Evolutionary conservation across 306 rosid species (phyloP).

Genomic region (Sicyos edulis): DNA sequence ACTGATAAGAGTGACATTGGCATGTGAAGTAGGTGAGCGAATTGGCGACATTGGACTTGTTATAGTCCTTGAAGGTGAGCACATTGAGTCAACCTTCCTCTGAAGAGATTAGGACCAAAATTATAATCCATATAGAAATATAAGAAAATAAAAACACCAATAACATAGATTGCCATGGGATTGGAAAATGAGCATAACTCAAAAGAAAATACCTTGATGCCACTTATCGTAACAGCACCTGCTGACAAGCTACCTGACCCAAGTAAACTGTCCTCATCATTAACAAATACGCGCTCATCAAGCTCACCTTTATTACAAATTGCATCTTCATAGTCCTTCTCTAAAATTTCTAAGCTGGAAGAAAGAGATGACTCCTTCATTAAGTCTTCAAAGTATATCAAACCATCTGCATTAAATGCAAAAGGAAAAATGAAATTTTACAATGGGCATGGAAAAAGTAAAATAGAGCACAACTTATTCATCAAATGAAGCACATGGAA

Average conservation of each 20-base stretch:
- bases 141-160: background rate
- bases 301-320: constrained; percentile 60
- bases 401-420: constrained; percentile 55
- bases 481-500: constrained; percentile 19
- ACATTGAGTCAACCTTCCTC: constrained; percentile 71
- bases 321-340: constrained; percentile 67
- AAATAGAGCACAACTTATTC: constrained; percentile 9
- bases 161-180: background rate
- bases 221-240: constrained; percentile 44
- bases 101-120: constrained; percentile 19
- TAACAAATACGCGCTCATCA: constrained; percentile 84
- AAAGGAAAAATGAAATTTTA: constrained; percentile 11
- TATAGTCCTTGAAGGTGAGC: constrained; percentile 74
- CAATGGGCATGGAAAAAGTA: background rate
- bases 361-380: constrained; percentile 60
- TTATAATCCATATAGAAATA: background rate
- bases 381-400: constrained; percentile 71
- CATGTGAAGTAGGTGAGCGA: constrained; percentile 68
- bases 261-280: constrained; percentile 78
- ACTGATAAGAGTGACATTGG: constrained; percentile 43
- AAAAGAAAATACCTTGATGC: constrained; percentile 64
- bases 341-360: constrained; percentile 57
- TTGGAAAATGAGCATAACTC: constrained; percentile 7
- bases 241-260: constrained; percentile 76
- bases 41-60: constrained; percentile 78